Percentiles rank a stretch among this genome's conserved stretches.
phyloP scores from a whole-genome alignment of 768 basidiomycete species.

The Leccinum pellstonianum region DNA sequence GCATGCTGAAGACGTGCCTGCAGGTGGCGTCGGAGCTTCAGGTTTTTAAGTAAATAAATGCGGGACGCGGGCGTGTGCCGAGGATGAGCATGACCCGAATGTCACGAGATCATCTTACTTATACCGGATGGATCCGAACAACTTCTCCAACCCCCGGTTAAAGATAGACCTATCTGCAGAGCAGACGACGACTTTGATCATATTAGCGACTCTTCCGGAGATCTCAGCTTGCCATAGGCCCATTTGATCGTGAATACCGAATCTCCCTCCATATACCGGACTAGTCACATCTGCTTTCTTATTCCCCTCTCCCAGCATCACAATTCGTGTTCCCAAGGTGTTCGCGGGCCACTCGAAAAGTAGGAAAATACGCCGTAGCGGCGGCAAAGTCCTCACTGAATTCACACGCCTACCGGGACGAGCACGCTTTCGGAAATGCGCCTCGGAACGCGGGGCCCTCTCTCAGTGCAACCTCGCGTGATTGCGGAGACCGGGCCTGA shows the following conservation, averaged over 20 bases:
- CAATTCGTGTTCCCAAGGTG: neutral
- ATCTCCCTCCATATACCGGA: neutral
- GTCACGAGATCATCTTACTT: neutral
- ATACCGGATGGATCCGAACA: neutral
- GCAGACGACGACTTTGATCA: no score
- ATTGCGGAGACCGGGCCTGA: neutral
- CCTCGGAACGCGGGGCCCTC: neutral
- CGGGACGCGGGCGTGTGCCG: neutral
- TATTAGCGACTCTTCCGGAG: no score
- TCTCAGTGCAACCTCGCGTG: neutral
- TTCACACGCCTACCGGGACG: neutral
- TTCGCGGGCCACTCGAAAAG: neutral
- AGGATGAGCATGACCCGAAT: neutral
- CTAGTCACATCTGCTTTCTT: neutral
- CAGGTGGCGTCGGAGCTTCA: neutral
- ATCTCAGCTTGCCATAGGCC: no score
- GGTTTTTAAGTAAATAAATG: neutral
- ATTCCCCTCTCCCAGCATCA: neutral
- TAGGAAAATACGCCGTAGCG: neutral
- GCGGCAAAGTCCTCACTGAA: neutral
- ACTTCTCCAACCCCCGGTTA: no score
- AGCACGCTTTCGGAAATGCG: neutral
- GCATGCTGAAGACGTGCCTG: slow-evolving; percentile 1
- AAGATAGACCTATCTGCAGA: no score
- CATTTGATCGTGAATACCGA: no score